These are phyloP conservation scores for Ophiognomonia clavigignenti-juglandacearum DNA, from an alignment of 2,329 filamentous ascomycete species.

Conservation along the genomic window DNA sequence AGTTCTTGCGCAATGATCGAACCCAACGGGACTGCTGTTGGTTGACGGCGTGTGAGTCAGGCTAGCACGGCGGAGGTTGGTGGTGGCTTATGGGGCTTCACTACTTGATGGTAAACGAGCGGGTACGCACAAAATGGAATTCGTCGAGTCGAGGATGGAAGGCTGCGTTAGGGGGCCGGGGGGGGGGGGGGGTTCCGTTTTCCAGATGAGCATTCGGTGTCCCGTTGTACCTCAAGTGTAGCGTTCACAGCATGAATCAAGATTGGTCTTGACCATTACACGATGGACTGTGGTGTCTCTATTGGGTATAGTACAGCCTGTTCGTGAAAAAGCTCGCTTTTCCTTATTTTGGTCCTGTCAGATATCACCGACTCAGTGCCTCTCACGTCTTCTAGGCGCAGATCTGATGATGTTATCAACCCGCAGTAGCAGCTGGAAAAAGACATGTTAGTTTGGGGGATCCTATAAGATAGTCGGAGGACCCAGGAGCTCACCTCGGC, in stretches of 20 bases:
- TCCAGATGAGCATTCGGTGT: too few species aligned
- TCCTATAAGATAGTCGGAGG: conserved; percentile 20
- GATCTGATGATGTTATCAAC: conserved; percentile 98
- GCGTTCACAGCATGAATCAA: neutral
- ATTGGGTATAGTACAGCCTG: conserved; percentile 18
- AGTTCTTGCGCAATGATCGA: too few species aligned
- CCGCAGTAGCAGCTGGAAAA: conserved; percentile 69
- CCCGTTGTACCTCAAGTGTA: neutral
- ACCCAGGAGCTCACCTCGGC: conserved; percentile 74
- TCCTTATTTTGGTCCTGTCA: neutral
- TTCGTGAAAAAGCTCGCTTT: conserved; percentile 5
- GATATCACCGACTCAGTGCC: conserved; percentile 49
- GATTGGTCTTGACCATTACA: conserved; percentile 12
- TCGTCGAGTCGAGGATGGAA: too few species aligned
- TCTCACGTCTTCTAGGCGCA: conserved; percentile 77
- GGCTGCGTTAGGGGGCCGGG: too few species aligned
- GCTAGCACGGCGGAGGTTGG: too few species aligned
- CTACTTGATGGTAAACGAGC: too few species aligned
- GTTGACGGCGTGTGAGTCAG: too few species aligned
- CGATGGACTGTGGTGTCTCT: conserved; percentile 13
- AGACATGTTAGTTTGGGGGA: conserved; percentile 11
- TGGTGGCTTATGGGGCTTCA: too few species aligned
- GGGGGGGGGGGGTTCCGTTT: too few species aligned
- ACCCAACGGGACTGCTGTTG: too few species aligned
- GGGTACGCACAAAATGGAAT: neutral